phyloP scores from a whole-genome alignment of 768 basidiomycete genomes.

The Inosperma sp. region DNA sequence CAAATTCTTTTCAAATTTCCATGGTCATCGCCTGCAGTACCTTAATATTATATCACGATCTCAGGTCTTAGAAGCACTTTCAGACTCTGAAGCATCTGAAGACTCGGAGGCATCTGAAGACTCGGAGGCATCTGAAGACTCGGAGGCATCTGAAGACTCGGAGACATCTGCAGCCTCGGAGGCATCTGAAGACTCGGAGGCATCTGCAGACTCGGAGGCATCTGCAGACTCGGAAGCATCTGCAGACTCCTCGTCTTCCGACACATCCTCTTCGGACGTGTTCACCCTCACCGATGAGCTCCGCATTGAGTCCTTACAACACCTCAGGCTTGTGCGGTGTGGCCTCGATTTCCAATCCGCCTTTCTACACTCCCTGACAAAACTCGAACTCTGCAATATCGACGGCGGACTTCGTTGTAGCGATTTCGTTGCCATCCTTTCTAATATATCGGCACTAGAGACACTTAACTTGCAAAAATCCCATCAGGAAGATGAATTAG shows the following conservation, averaged over 20 bases:
- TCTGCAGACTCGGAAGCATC: not conserved
- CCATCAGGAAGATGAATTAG: not conserved
- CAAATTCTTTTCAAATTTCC: too few relatives aligned
- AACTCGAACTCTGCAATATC: not conserved
- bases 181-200: too few relatives aligned
- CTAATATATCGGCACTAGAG: not conserved
- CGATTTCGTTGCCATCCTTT: not conserved
- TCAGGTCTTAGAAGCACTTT: too few relatives aligned
- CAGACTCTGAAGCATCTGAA: too few relatives aligned
- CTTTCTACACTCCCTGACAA: not conserved
- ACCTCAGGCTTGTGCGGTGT: not conserved
- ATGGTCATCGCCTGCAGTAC: not conserved
- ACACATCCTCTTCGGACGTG: not conserved
- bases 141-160: too few relatives aligned
- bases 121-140: too few relatives aligned
- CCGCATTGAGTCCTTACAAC: not conserved
- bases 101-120: too few relatives aligned
- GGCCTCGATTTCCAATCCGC: conserved; percentile 1
- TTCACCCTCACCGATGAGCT: conserved; percentile 1
- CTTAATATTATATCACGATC: not conserved
- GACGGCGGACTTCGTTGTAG: not conserved
- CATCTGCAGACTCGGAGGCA: too few relatives aligned
- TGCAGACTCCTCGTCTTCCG: not conserved
- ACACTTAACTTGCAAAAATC: not conserved
- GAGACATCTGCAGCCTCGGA: too few relatives aligned